Percentiles rank a stretch among this genome's conserved stretches.
Evolutionary conservation across 176 grass and related monocot species (phyloP).

Genomic region (Poa annua): DNA sequence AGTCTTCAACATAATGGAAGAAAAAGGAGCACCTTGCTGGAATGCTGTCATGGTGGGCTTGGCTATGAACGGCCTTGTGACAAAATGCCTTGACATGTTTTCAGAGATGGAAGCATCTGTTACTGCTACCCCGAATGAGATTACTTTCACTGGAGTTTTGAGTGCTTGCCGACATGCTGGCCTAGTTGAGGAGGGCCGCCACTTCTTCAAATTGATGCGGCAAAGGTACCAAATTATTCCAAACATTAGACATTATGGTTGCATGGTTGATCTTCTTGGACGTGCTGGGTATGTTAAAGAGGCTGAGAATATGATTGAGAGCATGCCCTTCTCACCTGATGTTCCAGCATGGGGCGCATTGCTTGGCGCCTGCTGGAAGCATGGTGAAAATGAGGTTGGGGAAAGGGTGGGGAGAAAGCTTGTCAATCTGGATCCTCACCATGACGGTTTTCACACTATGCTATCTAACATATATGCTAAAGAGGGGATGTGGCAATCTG

Average conservation of each 20-base stretch:
- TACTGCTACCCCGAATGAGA: slow-evolving; percentile 68
- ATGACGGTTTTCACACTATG: slow-evolving; percentile 87
- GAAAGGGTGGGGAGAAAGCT: slow-evolving; percentile 75
- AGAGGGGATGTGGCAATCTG: slow-evolving; percentile 75
- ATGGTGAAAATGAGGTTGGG: slow-evolving; percentile 74
- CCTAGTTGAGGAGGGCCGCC: slow-evolving; percentile 71
- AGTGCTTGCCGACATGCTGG: slow-evolving; percentile 84
- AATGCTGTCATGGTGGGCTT: slow-evolving; percentile 81
- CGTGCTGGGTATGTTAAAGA: slow-evolving; percentile 82
- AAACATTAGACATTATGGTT: slow-evolving; percentile 83
- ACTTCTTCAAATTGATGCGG: slow-evolving; percentile 74
- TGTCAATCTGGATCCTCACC: slow-evolving; percentile 66
- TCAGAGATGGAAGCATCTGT: slow-evolving; percentile 67
- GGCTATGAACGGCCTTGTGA: slow-evolving; percentile 74
- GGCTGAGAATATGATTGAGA: slow-evolving; percentile 74
- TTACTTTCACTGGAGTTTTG: slow-evolving; percentile 86
- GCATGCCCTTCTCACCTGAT: slow-evolving; percentile 83
- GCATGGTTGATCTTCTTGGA: slow-evolving; percentile 96
- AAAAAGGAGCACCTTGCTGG: slow-evolving; percentile 76
- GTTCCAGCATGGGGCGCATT: slow-evolving; percentile 87
- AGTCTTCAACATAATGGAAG: slow-evolving; percentile 65
- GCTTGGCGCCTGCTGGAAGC: slow-evolving; percentile 82
- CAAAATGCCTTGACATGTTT: slow-evolving; percentile 71
- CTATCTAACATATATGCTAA: slow-evolving; percentile 89
- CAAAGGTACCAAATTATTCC: slow-evolving; percentile 68